Evolutionary conservation across 208 protist genomes (phyloP).

Genomic region (Leishmania arabica): DNA sequence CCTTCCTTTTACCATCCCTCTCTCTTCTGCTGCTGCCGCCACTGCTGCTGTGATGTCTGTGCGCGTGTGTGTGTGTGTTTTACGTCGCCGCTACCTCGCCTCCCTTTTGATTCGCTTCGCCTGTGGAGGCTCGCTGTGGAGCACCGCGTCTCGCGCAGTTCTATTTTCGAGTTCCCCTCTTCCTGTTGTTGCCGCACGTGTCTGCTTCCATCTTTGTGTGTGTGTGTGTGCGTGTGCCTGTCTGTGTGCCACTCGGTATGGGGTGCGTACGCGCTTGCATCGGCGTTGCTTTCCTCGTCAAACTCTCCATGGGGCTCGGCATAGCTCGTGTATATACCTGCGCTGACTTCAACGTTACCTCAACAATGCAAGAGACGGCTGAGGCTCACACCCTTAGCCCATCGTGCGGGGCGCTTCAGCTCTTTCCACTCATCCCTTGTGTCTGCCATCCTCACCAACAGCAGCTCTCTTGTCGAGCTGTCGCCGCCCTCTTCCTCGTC

Average conservation of each 20-base stretch:
- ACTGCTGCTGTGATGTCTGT: not conserved
- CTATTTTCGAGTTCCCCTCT: slow-evolving; percentile 3
- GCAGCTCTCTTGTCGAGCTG: not conserved
- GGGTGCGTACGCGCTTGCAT: not conserved
- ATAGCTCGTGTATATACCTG: not conserved
- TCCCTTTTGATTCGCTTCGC: not conserved
- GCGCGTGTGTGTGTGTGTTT: not conserved
- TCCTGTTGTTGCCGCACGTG: not conserved
- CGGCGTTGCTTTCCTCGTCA: not conserved
- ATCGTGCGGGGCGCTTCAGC: not conserved
- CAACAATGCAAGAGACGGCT: not conserved
- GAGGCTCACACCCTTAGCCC: not conserved
- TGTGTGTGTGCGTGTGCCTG: not conserved
- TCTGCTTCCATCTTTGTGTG: not conserved
- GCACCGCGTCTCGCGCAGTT: not conserved
- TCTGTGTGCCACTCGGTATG: not conserved
- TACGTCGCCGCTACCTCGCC: not conserved
- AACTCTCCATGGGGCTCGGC: no score
- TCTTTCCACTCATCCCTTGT: not conserved
- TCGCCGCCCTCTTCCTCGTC: not conserved
- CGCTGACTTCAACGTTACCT: not conserved
- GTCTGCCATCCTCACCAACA: not conserved
- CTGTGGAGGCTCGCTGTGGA: no score
- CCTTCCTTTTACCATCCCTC: not conserved
- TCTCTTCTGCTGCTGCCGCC: not conserved